Evolutionary conservation across 352 stramenopile species (phyloP), one percentile per base, ranked within the genome.

Genomic region (Achlya hypogyna): DNA sequence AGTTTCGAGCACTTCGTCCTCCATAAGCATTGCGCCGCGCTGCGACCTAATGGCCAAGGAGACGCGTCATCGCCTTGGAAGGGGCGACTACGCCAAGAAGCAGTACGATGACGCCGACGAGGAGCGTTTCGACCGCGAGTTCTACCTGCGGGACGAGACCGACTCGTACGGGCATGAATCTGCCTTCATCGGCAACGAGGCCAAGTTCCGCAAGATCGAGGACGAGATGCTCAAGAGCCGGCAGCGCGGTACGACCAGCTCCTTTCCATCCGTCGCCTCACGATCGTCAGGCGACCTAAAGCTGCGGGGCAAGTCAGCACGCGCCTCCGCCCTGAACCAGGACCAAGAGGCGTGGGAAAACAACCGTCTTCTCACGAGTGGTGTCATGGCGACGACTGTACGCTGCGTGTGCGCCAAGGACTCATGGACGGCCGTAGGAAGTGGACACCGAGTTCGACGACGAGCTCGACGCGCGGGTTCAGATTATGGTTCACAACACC

Each of bases 311-410:
- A 96, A 97, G 72, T 96, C 91, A 22, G 91, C 95, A 5, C 82
- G 88, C 63, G 86, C 89, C 34, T 98, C 87, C 49, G 95, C 95
- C 18, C 74, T 99, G 16, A 89, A 97, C 59, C 88, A 88, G 31
- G 97, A 99, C 80, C 96, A 99, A 79, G 92, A 98, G 58, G 96
- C 95, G 29, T 99, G 97, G 97, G 97, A 99, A 78, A 97, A 94
- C 60, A 98, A 98, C 75, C 82, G 96, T 18, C 69, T 99, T 31
- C 74, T 98, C 23, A 98, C 91, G 20, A 96, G 82, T 69, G 97
- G 97, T 23, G 96, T 98, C 20, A 86, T 98, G 31, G 84, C 86
- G 10, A 78, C 75, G 23, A 79, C 70, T 2, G 49, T 56, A 0
- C 5, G n/a, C 28, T 25, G 20, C 12, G n/a, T n/a, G 42, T 5